Conservation (phyloP, 257 asterid species). For the Echium plantagineum region DNA sequence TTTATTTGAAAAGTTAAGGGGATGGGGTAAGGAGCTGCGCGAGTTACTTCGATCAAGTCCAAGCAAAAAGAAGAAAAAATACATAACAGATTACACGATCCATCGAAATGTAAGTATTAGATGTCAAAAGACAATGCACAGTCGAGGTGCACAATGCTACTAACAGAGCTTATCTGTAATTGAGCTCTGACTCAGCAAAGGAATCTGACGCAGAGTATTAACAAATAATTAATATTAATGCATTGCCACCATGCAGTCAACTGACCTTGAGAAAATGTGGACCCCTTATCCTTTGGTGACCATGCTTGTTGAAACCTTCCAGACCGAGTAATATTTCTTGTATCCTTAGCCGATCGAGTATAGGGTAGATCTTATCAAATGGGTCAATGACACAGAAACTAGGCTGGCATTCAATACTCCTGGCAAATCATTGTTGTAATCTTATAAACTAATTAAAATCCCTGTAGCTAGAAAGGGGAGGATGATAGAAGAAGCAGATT, state of each 20-base stretch:
- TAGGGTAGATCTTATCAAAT: slow-evolving; percentile 59
- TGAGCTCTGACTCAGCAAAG: background rate
- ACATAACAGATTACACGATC: slow-evolving; percentile 1
- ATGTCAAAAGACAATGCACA: background rate
- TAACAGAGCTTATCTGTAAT: background rate
- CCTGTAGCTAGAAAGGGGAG: slow-evolving; percentile 10
- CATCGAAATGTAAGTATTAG: background rate
- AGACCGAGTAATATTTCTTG: slow-evolving; percentile 67
- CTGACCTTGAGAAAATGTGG: slow-evolving; percentile 80
- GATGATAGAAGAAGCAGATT: background rate
- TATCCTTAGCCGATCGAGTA: slow-evolving; percentile 76
- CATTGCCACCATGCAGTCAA: slow-evolving; percentile 18
- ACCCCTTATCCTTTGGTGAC: slow-evolving; percentile 62
- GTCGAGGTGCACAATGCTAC: background rate
- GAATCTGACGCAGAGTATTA: background rate
- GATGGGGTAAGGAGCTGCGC: no score
- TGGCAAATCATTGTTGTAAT: slow-evolving; percentile 21
- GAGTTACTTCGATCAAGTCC: no score
- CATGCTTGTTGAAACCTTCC: slow-evolving; percentile 38
- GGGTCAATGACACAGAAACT: slow-evolving; percentile 73
- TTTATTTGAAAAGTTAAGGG: no score
- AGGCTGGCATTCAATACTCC: slow-evolving; percentile 38
- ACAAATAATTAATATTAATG: no score
- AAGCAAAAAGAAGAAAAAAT: no score
- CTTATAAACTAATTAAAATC: slow-evolving; percentile 5